A percentile compares a stretch with the other conserved stretches of the same genome.
phyloP scores from a whole-genome alignment of 208 protist genomes.

The Sergeia podlipaevii region DNA sequence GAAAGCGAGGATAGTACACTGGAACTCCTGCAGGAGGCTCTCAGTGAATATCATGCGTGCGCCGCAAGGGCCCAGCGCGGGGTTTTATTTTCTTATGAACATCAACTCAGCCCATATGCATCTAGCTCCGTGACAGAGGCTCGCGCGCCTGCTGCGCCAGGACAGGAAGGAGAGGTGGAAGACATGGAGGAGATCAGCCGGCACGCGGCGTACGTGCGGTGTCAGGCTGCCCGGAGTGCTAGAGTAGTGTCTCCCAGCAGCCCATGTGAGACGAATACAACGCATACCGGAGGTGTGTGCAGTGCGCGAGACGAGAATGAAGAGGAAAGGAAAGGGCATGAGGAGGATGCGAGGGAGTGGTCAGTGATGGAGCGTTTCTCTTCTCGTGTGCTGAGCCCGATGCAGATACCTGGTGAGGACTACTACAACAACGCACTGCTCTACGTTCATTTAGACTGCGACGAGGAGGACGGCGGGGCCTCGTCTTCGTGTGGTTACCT shows the following conservation, averaged over 20 bases:
- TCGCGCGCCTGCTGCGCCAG: too few species aligned
- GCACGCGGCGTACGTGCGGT: too few species aligned
- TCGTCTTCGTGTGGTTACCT: background rate
- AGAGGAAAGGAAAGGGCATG: too few species aligned
- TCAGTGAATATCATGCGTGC: constrained; percentile 10
- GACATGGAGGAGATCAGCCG: too few species aligned
- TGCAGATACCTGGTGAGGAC: background rate
- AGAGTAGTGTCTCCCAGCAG: too few species aligned
- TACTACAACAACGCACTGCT: constrained; percentile 5
- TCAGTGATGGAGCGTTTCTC: background rate
- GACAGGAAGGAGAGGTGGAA: too few species aligned
- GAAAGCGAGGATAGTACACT: background rate
- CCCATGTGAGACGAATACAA: too few species aligned
- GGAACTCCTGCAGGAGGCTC: too few species aligned
- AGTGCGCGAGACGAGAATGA: too few species aligned
- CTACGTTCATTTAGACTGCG: background rate
- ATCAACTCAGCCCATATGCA: background rate
- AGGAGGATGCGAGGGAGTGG: background rate
- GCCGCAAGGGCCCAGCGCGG: constrained; percentile 16
- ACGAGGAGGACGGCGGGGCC: background rate
- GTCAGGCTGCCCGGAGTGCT: too few species aligned
- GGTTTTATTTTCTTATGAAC: constrained; percentile 6
- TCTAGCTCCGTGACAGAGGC: too few species aligned
- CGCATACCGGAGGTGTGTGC: too few species aligned
- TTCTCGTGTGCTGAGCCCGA: background rate